phyloP scores from a whole-genome alignment of 176 grass and related monocot species.

The Hordeum marinum region DNA sequence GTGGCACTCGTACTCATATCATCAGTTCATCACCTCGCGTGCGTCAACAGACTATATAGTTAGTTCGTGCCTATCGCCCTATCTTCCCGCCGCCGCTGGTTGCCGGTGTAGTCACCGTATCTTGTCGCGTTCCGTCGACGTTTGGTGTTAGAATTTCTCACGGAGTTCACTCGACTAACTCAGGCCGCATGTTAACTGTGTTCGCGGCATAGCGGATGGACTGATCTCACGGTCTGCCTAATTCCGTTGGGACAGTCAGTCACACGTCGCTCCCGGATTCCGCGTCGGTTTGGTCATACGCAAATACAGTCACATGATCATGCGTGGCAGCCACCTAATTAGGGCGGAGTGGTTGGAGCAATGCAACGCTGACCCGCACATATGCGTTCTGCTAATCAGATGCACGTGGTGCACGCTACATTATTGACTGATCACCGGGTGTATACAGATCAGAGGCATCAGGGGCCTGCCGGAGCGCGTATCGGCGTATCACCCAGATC shows the following conservation, averaged over 20 bases:
- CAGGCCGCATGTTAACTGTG: too few relatives aligned
- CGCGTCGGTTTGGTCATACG: neutral
- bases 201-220: too few relatives aligned
- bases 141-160: neutral
- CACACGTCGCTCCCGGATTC: neutral
- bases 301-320: neutral
- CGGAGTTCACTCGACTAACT: too few relatives aligned
- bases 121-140: neutral
- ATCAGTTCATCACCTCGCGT: too few relatives aligned
- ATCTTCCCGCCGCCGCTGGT: too few relatives aligned
- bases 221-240: too few relatives aligned
- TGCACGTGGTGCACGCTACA: neutral
- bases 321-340: neutral
- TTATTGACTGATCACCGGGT: neutral
- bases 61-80: too few relatives aligned
- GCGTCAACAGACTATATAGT: too few relatives aligned
- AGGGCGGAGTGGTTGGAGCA: neutral
- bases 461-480: neutral
- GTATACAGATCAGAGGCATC: neutral
- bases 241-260: too few relatives aligned
- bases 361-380: neutral
- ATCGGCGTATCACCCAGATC: neutral
- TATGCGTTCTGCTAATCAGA: neutral
- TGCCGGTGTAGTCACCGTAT: neutral
- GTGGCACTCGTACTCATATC: too few relatives aligned